These are phyloP conservation scores for Lachnellula arida DNA, from an alignment of 2,329 filamentous ascomycete genomes.

Conservation along the genomic window DNA sequence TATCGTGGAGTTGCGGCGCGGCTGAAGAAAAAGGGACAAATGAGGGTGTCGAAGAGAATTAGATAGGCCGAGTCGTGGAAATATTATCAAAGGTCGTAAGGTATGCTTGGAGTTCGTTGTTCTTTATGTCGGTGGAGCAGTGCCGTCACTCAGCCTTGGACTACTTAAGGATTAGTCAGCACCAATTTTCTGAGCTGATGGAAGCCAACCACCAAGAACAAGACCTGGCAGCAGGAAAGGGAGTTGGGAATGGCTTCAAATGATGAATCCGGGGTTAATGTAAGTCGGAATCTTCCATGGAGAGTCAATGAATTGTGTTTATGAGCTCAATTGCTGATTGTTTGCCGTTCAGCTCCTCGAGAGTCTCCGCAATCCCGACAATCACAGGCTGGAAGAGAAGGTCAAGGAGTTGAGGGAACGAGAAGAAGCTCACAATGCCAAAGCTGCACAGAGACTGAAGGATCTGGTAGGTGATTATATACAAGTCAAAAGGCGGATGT, in stretches of 20 bases:
- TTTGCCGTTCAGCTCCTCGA: constrained; percentile 49
- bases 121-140: not conserved
- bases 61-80: not conserved
- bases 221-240: not conserved
- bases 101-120: not conserved
- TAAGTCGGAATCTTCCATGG: constrained; percentile 29
- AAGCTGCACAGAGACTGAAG: constrained; percentile 57
- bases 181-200: constrained; percentile 1
- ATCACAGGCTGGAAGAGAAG: constrained; percentile 53
- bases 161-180: not conserved
- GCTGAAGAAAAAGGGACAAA: constrained; percentile 23
- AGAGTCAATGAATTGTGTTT: not conserved
- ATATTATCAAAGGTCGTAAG: not conserved
- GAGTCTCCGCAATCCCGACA: constrained; percentile 54
- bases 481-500: not conserved
- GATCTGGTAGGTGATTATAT: constrained; percentile 51
- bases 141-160: not conserved
- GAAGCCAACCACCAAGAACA: constrained; percentile 1
- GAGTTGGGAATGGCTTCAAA: constrained; percentile 24
- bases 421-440: constrained; percentile 23
- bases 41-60: constrained; percentile 12
- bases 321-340: constrained; percentile 16
- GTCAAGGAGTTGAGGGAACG: constrained; percentile 52
- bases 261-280: constrained; percentile 39
- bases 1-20: constrained; percentile 29